phyloP scores from a whole-genome alignment of 805 yeast genomes.

The Danielia reshetovae region DNA sequence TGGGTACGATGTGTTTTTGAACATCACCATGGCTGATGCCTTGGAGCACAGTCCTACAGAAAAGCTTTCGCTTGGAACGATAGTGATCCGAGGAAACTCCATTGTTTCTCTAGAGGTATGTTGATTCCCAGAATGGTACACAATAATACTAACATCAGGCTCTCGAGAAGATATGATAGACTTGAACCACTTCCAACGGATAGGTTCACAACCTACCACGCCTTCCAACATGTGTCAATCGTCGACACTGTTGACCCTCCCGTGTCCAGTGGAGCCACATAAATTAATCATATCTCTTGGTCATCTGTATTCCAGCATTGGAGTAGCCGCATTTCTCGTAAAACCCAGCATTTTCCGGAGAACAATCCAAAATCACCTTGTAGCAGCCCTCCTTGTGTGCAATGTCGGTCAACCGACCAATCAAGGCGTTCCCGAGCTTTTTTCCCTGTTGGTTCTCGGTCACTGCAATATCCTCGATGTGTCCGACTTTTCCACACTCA shows the following conservation, averaged over 20 bases:
- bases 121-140: constrained; percentile 7
- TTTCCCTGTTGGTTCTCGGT: constrained; percentile 74
- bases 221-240: not conserved
- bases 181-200: constrained; percentile 1
- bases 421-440: constrained; percentile 67
- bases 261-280: too few relatives aligned
- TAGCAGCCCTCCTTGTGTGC: constrained; percentile 69
- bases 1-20: constrained; percentile 83
- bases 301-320: constrained; percentile 69
- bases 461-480: constrained; percentile 92
- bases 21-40: constrained; percentile 68
- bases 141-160: constrained; percentile 31
- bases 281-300: constrained; percentile 34
- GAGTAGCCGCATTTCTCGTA: constrained; percentile 83
- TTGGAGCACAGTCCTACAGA: constrained; percentile 52
- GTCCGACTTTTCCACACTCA: constrained; percentile 81
- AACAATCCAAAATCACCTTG: constrained; percentile 87
- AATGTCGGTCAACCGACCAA: constrained; percentile 54
- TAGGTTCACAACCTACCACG: not conserved
- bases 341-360: constrained; percentile 73
- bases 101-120: constrained; percentile 67
- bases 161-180: constrained; percentile 33
- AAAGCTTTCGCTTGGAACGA: constrained; percentile 57
- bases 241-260: not conserved
- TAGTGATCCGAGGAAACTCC: constrained; percentile 75